Conservation (phyloP, 495 filamentous ascomycete genomes). For the Aspergillus asperescens region DNA sequence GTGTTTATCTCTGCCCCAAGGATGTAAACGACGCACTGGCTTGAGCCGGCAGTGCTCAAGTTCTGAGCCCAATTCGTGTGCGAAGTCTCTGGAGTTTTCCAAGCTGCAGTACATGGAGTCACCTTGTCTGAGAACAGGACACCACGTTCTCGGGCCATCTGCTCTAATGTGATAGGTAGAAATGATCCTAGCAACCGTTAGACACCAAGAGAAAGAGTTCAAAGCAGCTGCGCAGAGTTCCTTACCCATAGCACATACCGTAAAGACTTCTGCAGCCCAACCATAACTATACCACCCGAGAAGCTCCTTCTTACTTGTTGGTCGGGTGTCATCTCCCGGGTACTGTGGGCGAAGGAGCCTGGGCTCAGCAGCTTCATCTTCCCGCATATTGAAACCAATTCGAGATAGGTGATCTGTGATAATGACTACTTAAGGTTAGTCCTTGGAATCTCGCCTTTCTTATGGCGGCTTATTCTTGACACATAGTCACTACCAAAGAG, state of each 20-base stretch:
- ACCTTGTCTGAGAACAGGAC: constrained; percentile 70
- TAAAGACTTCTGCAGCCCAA: constrained; percentile 96
- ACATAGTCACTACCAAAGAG: neutral
- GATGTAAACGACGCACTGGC: constrained; percentile 78
- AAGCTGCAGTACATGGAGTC: constrained; percentile 60
- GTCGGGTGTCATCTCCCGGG: constrained; percentile 77
- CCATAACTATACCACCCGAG: constrained; percentile 94
- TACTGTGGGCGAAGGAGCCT: constrained; percentile 44
- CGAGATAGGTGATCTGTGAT: neutral
- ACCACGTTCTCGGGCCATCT: constrained; percentile 84
- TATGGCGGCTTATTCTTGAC: neutral
- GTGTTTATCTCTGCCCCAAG: constrained; percentile 87
- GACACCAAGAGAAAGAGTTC: neutral
- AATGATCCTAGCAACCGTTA: constrained; percentile 63
- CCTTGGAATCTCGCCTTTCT: neutral
- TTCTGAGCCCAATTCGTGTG: constrained; percentile 15
- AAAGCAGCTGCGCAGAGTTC: neutral
- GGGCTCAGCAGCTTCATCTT: constrained; percentile 20
- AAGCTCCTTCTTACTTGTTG: constrained; percentile 82
- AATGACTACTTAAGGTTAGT: neutral
- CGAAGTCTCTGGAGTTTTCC: constrained; percentile 26
- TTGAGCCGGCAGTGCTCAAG: constrained; percentile 25
- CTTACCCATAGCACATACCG: constrained; percentile 81
- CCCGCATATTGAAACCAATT: constrained; percentile 21
- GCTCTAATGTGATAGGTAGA: constrained; percentile 93